Percentiles rank a stretch among this genome's conserved stretches.
phyloP scores from a whole-genome alignment of 768 basidiomycete species.

The Pseudohyphozyma bogoriensis region DNA sequence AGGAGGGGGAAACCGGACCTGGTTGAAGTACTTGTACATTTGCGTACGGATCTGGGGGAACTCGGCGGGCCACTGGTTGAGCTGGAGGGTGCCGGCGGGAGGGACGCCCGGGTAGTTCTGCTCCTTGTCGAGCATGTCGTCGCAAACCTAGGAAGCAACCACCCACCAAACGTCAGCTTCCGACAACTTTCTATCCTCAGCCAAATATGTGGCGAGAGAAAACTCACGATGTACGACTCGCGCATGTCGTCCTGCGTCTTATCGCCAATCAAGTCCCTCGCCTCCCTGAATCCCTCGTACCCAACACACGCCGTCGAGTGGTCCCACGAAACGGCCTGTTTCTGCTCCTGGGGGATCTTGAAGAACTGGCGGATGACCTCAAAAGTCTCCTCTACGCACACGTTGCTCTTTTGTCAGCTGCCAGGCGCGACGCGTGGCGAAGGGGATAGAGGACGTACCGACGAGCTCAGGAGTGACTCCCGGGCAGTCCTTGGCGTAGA shows the following conservation, averaged over 20 bases:
- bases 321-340: no score
- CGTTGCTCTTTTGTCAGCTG: not conserved
- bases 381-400: conserved; percentile 1
- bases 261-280: no score
- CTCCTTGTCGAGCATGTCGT: no score
- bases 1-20: no score
- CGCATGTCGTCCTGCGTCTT: no score
- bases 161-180: no score
- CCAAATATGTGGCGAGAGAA: no score
- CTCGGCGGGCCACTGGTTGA: conserved; percentile 15
- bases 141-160: no score
- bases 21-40: conserved; percentile 16
- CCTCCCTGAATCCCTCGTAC: no score
- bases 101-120: conserved; percentile 12
- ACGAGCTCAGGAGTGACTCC: not conserved
- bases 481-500: conserved; percentile 18
- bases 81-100: conserved; percentile 2
- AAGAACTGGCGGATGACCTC: conserved; percentile 12
- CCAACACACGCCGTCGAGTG: no score
- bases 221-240: no score
- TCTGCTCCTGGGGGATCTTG: conserved; percentile 1
- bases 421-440: not conserved
- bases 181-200: not conserved
- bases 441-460: not conserved
- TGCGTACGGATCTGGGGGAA: conserved; percentile 14